Evolutionary conservation across 1,284 basidiomycete species (phyloP).

Genomic region (Trichosporon ovoides): DNA sequence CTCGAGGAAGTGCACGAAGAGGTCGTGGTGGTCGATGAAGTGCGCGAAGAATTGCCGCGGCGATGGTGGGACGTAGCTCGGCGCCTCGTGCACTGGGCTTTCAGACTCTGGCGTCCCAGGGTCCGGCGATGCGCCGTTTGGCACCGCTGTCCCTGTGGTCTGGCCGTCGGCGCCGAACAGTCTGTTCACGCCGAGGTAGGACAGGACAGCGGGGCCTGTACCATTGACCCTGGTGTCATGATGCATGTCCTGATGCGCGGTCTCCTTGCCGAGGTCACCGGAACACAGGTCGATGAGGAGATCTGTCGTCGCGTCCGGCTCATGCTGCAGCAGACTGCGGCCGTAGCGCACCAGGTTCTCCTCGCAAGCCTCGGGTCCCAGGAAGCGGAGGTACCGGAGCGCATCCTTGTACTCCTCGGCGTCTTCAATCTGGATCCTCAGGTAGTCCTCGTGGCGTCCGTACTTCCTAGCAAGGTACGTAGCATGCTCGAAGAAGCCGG

Average conservation of each 20-base stretch:
- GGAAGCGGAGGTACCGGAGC: slow-evolving; percentile 67
- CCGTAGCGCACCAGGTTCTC: slow-evolving; percentile 78
- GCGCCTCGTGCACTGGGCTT: slow-evolving; percentile 14
- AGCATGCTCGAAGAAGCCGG: slow-evolving; percentile 92
- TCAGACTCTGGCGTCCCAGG: slow-evolving; percentile 4
- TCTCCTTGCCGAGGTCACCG: slow-evolving; percentile 51
- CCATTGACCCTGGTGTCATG: slow-evolving; percentile 27
- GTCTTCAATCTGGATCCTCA: slow-evolving; percentile 93
- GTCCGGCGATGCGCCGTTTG: neutral
- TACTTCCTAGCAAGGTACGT: slow-evolving; percentile 90
- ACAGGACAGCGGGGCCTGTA: slow-evolving; percentile 61
- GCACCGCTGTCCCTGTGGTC: neutral
- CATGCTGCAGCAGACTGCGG: slow-evolving; percentile 69
- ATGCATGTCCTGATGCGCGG: slow-evolving; percentile 18
- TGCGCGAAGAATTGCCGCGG: slow-evolving; percentile 87
- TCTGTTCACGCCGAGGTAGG: slow-evolving; percentile 69
- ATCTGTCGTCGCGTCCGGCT: slow-evolving; percentile 82
- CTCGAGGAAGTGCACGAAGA: slow-evolving; percentile 85
- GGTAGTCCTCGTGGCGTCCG: slow-evolving; percentile 82
- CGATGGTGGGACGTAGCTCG: slow-evolving; percentile 60
- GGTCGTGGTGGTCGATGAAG: slow-evolving; percentile 80
- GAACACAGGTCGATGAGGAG: slow-evolving; percentile 89
- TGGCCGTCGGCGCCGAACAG: slow-evolving; percentile 21
- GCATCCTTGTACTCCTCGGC: slow-evolving; percentile 76
- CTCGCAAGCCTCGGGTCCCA: slow-evolving; percentile 68